Evolutionary conservation across 2,329 filamentous ascomycete species (phyloP), one percentile per base, ranked within the genome.

Genomic region (Blumeria graminis): DNA sequence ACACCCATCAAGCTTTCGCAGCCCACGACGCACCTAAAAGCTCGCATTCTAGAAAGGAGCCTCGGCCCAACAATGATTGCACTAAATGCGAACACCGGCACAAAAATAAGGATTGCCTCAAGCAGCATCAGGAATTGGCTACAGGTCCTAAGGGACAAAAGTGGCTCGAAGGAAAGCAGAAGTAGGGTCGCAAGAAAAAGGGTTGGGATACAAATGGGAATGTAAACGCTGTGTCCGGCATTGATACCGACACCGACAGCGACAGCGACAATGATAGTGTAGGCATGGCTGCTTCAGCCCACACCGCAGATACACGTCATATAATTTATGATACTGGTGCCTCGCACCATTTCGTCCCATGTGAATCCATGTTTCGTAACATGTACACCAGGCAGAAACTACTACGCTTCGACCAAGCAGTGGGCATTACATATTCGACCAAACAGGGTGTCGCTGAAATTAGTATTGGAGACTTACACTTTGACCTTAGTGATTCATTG

Each of bases 301-400:
- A 10, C 16, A 38, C 38, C n/a, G 16, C 10, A 11, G 43, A 55
- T 43, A 33, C 18, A 55, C 32, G 13, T 18, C 13, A 43, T 55
- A 38, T 38, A 3, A 55, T 55, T 18, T 55, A 43, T 55, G 52
- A 55, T 55, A 34, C 52, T 43, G 36, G 36, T 43, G 52, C 52
- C 16, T 55, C 38, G 38, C 52, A 55, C 52, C 36, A 32, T 10
- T 55, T 55, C 43, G 16, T 43, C 16, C 36, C 36, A 43, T 43
- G 18, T 55, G 38, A 43, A 55, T 7, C 36, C 18, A 43, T 55
- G 36, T 55, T 55, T 38, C 16, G 52, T 43, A 28, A 55, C 8
- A 43, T 55, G n/a, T n/a, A 14, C 34, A 55, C 16, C 18, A 43
- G 52, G 14, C 13, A 32, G n/a, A 55, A 55, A 11, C 38, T 18